Conservation (phyloP, 768 basidiomycete species). For the Lactifluus rugatus region DNA sequence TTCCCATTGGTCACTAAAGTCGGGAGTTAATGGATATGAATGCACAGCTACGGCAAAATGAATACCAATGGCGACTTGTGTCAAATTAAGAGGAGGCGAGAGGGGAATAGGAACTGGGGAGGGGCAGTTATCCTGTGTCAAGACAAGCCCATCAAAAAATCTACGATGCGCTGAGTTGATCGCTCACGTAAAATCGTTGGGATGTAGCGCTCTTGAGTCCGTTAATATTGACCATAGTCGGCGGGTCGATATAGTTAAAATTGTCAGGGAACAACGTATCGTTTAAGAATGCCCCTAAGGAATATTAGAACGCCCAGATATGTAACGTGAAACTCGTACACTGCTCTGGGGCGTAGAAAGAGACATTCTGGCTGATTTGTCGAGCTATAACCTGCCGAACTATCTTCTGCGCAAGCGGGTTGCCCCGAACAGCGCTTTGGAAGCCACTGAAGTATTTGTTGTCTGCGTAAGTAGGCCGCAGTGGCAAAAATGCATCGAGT, state of each 20-base stretch:
- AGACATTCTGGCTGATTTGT: constrained; percentile 29
- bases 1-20: constrained; percentile 18
- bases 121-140: constrained; percentile 28
- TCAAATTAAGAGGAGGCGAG: constrained; percentile 14
- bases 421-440: constrained; percentile 44
- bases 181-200: constrained; percentile 28
- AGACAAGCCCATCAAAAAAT: not conserved
- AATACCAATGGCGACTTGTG: constrained; percentile 17
- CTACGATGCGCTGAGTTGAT: not conserved
- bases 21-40: not conserved
- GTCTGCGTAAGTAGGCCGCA: not conserved
- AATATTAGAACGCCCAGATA: not conserved
- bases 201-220: constrained; percentile 25
- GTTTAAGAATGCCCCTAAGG: constrained; percentile 28
- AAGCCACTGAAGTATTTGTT: constrained; percentile 39
- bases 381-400: constrained; percentile 42
- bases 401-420: constrained; percentile 49
- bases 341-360: constrained; percentile 45
- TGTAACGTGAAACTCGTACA: constrained; percentile 30
- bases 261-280: constrained; percentile 23
- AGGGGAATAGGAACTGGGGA: constrained; percentile 1
- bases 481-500: not conserved
- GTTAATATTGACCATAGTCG: constrained; percentile 24
- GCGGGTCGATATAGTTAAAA: constrained; percentile 27
- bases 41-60: not conserved